Base-by-base conservation (phyloP, 1,284 basidiomycete genomes). In the Tylopilus orsonianus region DNA sequence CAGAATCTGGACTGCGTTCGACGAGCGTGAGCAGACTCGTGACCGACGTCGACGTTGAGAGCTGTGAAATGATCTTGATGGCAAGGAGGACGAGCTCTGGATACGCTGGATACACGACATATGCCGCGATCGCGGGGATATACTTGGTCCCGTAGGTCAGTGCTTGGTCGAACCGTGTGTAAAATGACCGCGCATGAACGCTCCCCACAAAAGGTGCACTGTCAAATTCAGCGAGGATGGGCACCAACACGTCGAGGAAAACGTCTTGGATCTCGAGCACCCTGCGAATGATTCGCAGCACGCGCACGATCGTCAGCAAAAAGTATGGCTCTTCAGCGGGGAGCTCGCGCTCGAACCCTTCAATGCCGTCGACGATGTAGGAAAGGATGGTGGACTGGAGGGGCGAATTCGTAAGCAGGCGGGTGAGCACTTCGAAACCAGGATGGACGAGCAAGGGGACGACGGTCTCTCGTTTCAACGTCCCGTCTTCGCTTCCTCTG, bases 201-300 rank as follows among this genome's bases (percentile, higher is more conserved):
- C 71, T 71, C 22, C 79, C 80, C 20, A 81, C 69, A 27, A 83
- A 67, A 0, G 79, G 67, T 0, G 79, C 64, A 49, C 76, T 78
- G 50, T 81, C 79, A 43, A 84, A 71, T 42, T 93, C 85, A 8
- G 80, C 71, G 6, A 96, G 77, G 4, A 89, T 71, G 3, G 94
- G 91, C 10, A 97, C 73, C 38, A 97, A 80, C 14, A 95, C 83
- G 51, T 97, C 93, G 38, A 94, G 75, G 73, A 96, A 98, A 44
- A 92, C 79, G 44, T 90, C 85, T 65, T 98, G 94, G 26, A 94
- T 77, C 48, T 92, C 88, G 46, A 97, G 73, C 0, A 91, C 80
- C 2, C 93, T 83, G 55, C 87, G 80, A 23, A 93, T 77, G 56
- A 97, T 93, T 51, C 93, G 78, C 36, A 99, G 72, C 4, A 91